Evolutionary conservation across 208 protist genomes (phyloP), one percentile per base, ranked within the genome.

Genomic region (Porcisia deanei): DNA sequence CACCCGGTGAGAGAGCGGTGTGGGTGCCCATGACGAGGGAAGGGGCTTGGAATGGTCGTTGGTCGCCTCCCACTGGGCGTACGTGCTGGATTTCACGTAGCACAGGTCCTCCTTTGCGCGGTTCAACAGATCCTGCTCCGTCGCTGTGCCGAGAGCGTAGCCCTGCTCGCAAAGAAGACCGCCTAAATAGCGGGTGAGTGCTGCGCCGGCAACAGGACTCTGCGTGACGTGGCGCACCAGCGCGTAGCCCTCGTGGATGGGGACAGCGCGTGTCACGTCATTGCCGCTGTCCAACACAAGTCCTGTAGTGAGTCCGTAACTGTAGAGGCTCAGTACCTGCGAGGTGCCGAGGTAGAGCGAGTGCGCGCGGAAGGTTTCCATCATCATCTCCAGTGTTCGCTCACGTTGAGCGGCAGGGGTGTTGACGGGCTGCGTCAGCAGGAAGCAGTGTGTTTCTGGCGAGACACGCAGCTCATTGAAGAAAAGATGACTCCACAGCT

Each of bases 341-440:
- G 96, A 97, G 3, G 87, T 85, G 49, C 87, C 93, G 66, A 98
- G 82, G 83, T 94, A 99, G 37, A 98, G 85, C 14, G 93, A 94
- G 77, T 98, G 91, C 1, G 89, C 91, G 76, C 97, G 91, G 83
- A 98, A 98, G 25, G 93, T 98, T 73, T 98, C 95, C 92, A 98
- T 98, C 89, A 98, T 96, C 14, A 98, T 90, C 81, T 98, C 92
- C 41, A 97, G 78, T 39, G 91, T 98, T 58, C 90, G 89, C 84
- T 98, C 95, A 76, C 92, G 93, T 80, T 98, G 92, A 41, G 75
- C 45, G 6, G 85, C 85, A 16, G 91, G 91, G 9, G 94, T 87
- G 70, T 97, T 95, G 41, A 97, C 91, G 18, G 90, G 76, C 79
- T 98, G 94, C 20, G 95, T 95, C 25, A 95, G 76, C 52, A 98